A percentile compares a stretch with the other conserved stretches of the same genome.
phyloP scores from a whole-genome alignment of 305 asterid genomes.

The Petunia hybrid region DNA sequence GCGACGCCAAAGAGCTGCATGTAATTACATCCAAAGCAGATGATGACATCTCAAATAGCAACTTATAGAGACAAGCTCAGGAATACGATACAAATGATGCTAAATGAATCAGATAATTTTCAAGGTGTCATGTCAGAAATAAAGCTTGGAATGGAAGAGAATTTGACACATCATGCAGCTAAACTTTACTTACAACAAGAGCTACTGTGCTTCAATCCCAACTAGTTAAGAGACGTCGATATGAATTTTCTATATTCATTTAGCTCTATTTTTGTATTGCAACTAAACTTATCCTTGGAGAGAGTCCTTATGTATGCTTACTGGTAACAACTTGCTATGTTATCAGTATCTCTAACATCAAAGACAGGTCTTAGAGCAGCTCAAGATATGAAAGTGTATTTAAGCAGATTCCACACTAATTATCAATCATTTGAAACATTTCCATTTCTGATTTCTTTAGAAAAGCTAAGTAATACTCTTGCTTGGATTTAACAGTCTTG shows the following conservation, averaged over 20 bases:
- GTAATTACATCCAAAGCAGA: constrained; percentile 18
- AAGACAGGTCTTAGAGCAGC: background rate
- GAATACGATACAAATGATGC: background rate
- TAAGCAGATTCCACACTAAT: background rate
- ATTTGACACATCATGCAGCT: background rate
- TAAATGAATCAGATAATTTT: background rate
- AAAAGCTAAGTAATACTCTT: background rate
- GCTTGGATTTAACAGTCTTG: background rate
- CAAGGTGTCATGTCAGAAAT: background rate
- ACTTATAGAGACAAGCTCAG: background rate
- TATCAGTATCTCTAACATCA: background rate
- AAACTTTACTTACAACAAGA: background rate
- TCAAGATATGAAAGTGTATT: background rate
- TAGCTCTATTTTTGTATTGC: background rate
- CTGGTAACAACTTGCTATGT: background rate
- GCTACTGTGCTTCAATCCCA: background rate
- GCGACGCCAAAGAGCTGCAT: constrained; percentile 85
- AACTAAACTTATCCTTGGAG: background rate
- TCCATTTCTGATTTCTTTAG: background rate
- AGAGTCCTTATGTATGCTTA: background rate
- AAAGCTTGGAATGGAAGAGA: background rate
- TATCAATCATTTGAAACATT: background rate
- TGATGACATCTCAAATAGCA: constrained; percentile 27
- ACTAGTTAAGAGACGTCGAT: background rate
- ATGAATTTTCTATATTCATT: background rate